phyloP scores from a whole-genome alignment of 2,329 filamentous ascomycete genomes.

The Neospermospora avenae region DNA sequence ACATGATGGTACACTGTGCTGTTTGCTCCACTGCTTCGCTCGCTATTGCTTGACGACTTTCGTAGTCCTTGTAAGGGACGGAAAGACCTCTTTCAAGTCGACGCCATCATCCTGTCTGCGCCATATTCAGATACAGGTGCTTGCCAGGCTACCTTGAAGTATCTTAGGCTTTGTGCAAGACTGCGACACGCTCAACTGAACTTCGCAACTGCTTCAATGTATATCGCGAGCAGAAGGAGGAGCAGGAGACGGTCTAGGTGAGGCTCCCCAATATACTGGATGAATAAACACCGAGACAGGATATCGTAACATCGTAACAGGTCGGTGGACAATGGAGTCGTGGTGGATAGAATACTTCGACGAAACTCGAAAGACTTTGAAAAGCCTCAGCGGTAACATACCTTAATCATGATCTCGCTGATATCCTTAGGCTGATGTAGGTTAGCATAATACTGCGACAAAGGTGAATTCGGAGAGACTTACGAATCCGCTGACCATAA shows the following conservation, averaged over 20 bases:
- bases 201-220: slow-evolving; percentile 36
- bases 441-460: slow-evolving; percentile 7
- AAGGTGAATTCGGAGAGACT: slow-evolving; percentile 38
- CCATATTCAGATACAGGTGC: slow-evolving; percentile 39
- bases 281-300: slow-evolving; percentile 21
- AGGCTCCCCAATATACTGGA: slow-evolving; percentile 24
- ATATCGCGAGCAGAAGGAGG: slow-evolving; percentile 29
- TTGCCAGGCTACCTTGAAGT: slow-evolving; percentile 51
- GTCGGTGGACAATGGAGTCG: slow-evolving; percentile 30
- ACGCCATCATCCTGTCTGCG: slow-evolving; percentile 34
- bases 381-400: slow-evolving; percentile 92
- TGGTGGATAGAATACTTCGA: slow-evolving; percentile 56
- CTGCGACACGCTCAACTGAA: slow-evolving; percentile 59
- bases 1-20: slow-evolving; percentile 33
- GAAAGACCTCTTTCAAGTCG: slow-evolving; percentile 13
- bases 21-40: slow-evolving; percentile 48
- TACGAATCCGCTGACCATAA: slow-evolving; percentile 98
- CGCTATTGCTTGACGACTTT: slow-evolving; percentile 42
- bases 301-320: slow-evolving; percentile 25
- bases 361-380: slow-evolving; percentile 65
- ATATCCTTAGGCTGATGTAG: slow-evolving; percentile 81
- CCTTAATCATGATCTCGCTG: slow-evolving; percentile 97
- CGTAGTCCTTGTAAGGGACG: slow-evolving; percentile 19
- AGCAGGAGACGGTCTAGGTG: slow-evolving; percentile 41
- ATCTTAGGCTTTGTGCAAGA: slow-evolving; percentile 45